A percentile compares a stretch with the other conserved stretches of the same genome.
These are phyloP conservation scores for Calonectria montana DNA, from an alignment of 2,329 filamentous ascomycete species.

Conservation along the genomic window DNA sequence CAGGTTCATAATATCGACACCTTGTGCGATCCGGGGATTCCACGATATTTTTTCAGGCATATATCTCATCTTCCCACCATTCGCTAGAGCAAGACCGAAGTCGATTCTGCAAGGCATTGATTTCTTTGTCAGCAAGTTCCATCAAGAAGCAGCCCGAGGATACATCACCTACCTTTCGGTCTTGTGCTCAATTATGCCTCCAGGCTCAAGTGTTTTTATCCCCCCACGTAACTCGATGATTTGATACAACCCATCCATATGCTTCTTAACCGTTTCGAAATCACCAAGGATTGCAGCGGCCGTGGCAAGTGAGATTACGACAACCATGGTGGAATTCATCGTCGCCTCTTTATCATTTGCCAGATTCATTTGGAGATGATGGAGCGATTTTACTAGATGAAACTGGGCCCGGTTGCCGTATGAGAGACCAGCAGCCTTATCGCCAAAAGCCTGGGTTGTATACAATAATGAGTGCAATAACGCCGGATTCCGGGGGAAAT, in stretches of 20 bases:
- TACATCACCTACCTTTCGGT: constrained; percentile 10
- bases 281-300: constrained; percentile 37
- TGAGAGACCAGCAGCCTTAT: constrained; percentile 6
- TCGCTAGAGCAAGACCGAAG: constrained; percentile 25
- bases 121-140: neutral
- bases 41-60: constrained; percentile 22
- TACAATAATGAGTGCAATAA: constrained; percentile 41
- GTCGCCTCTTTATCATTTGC: constrained; percentile 26
- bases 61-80: constrained; percentile 15
- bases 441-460: constrained; percentile 38
- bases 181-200: constrained; percentile 31
- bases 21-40: constrained; percentile 20
- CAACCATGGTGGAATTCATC: constrained; percentile 32
- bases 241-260: constrained; percentile 38
- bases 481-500: constrained; percentile 32
- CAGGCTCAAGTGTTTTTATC: constrained; percentile 19
- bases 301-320: constrained; percentile 36
- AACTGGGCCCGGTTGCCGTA: constrained; percentile 26
- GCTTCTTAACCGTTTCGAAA: constrained; percentile 31
- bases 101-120: constrained; percentile 10
- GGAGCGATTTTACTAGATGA: constrained; percentile 35
- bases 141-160: no score
- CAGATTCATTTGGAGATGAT: constrained; percentile 31
- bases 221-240: constrained; percentile 41
- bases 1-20: neutral